phyloP scores from a whole-genome alignment of 2,329 filamentous ascomycete genomes.

The Chrysoporthe austroafricana region DNA sequence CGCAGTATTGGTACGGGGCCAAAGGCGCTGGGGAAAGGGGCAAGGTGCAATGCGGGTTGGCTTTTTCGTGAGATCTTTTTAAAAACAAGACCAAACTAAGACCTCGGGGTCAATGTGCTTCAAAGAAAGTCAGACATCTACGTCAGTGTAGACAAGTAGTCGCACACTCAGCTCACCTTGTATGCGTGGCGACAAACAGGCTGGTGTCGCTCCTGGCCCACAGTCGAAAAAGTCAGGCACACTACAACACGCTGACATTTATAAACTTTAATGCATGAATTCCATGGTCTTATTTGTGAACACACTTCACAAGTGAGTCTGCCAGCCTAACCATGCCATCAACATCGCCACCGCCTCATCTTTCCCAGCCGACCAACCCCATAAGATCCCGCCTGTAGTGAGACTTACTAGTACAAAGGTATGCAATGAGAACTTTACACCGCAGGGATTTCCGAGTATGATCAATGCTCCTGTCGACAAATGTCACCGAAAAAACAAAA shows the following conservation, averaged over 20 bases:
- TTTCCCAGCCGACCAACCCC: not conserved
- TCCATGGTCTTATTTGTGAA: slow-evolving; percentile 14
- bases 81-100: slow-evolving; percentile 6
- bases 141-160: not conserved
- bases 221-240: not conserved
- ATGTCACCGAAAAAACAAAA: not conserved
- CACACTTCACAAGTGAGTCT: slow-evolving; percentile 10
- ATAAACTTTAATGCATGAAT: not conserved
- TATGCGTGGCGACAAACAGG: not conserved
- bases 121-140: not conserved
- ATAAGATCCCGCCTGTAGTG: slow-evolving; percentile 9
- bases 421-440: slow-evolving; percentile 16
- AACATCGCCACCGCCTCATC: not conserved
- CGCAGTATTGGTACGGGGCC: not conserved
- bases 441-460: slow-evolving; percentile 9
- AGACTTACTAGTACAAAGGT: slow-evolving; percentile 19
- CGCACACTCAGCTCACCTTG: not conserved
- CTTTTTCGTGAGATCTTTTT: slow-evolving; percentile 10
- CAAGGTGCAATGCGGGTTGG: not conserved
- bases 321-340: slow-evolving; percentile 15
- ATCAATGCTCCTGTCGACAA: slow-evolving; percentile 7
- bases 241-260: not conserved
- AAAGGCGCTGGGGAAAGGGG: not conserved
- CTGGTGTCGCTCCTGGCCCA: not conserved
- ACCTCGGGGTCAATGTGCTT: slow-evolving; percentile 23